Percentiles rank a stretch among this genome's conserved stretches.
Evolutionary conservation across 345 rosid species (phyloP).

Genomic region (Populus simonii): DNA sequence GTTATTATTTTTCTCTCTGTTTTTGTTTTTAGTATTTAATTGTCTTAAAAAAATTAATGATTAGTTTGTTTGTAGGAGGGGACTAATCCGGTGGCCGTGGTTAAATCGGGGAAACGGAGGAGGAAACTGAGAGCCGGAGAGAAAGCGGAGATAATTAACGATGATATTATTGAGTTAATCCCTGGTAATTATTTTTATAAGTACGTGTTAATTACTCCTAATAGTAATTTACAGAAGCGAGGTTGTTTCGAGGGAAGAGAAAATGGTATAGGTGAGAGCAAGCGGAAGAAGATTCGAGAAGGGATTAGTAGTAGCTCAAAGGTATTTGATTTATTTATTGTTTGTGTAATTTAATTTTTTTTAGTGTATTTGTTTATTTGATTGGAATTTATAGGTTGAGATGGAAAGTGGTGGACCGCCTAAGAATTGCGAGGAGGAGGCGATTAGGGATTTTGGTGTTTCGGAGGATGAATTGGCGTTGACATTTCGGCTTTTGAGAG

Average conservation of each 20-base stretch:
- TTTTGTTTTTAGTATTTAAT: background rate
- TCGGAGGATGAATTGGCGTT: conserved; percentile 38
- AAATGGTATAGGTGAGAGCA: background rate
- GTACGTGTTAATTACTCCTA: conserved; percentile 26
- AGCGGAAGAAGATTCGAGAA: conserved; percentile 47
- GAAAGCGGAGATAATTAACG: conserved; percentile 35
- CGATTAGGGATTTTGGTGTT: conserved; percentile 47
- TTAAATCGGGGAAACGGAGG: conserved; percentile 57
- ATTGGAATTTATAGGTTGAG: conserved; percentile 34
- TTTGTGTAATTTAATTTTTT: background rate
- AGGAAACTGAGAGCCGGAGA: conserved; percentile 54
- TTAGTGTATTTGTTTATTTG: background rate
- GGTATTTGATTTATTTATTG: conserved; percentile 6
- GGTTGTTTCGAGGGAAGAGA: conserved; percentile 1
- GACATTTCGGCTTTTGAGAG: conserved; percentile 67
- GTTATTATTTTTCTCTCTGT: background rate
- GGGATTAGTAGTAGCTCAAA: conserved; percentile 16
- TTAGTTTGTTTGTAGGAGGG: conserved; percentile 49
- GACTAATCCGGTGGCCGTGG: conserved; percentile 65
- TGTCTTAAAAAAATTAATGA: background rate
- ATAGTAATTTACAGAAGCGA: conserved; percentile 19
- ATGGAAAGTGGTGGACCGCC: background rate
- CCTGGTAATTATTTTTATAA: conserved; percentile 77
- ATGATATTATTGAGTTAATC: conserved; percentile 73
- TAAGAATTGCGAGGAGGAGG: conserved; percentile 44